Base-by-base conservation (phyloP, 345 rosid species). In the Trapa incisa region DNA sequence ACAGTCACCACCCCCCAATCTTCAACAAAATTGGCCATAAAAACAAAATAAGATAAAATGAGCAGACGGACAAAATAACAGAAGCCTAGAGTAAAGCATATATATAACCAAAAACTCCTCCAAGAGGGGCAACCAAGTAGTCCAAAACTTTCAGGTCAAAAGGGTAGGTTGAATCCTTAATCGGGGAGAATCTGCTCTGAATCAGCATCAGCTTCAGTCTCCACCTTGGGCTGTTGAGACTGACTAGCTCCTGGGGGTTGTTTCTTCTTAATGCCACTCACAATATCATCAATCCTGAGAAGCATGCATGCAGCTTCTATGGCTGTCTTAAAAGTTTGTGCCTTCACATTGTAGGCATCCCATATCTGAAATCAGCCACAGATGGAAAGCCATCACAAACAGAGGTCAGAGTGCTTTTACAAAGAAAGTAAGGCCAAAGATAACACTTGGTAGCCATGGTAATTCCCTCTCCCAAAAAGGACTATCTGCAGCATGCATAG, bases 301-400 rank as follows among this genome's bases (percentile, higher is more conserved):
- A 94, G 96, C 99, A 94, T 87, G 80, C 89, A 90, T 1, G 97
- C 91, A 0, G 95, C 87, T 80, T 94, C 99, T 33, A 90, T 94
- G 22, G 99, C 92, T 17, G 99, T 91, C 74, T 94, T 94, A 70
- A 90, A 94, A 50, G 96, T 90, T 75, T 93, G 97, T 0, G 91
- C 94, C 75, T 90, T 93, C 78, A 93, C 98, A 42, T 86, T 93
- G 85, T 88, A 93, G 4, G 98, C 85, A 76, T 93, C 96, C 98
- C 97, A 93, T 41, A 93, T 88, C 98, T 90, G 85, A 68, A 10
- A 37, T 37, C 29, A 39, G 41, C 57, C 33, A 14, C 4, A 64
- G 12, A 50, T 54, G 45, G 2, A 0, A 38, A 48, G 22, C 37
- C 65, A 65, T 62, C 1, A 22, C 12, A 50, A 1, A n/a, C 13